Conservation (phyloP, 108 stramenopile species). For the Skeletonema marinoi region DNA sequence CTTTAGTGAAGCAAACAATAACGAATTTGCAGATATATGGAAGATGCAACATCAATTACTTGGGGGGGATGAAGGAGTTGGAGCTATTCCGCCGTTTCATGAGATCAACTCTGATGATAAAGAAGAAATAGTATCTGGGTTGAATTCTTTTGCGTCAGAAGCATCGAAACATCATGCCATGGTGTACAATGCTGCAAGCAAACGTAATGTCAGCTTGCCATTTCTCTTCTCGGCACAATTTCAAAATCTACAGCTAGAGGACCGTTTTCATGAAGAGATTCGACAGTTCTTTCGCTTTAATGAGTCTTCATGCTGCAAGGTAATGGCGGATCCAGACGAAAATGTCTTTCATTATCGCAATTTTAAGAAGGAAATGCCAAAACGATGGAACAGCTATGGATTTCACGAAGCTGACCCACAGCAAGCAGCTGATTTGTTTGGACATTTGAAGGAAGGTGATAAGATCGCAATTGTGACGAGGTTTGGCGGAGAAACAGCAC, state of each 20-base stretch:
- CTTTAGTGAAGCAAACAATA: slow-evolving; percentile 13
- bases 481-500: slow-evolving; percentile 8
- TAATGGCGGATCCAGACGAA: slow-evolving; percentile 50
- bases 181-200: slow-evolving; percentile 9
- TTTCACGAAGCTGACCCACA: slow-evolving; percentile 62
- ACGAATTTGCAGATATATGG: slow-evolving; percentile 12
- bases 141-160: background rate
- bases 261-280: slow-evolving; percentile 21
- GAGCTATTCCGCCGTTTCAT: background rate
- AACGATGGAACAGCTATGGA: slow-evolving; percentile 35
- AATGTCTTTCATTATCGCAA: slow-evolving; percentile 63
- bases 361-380: slow-evolving; percentile 60
- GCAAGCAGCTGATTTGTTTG: slow-evolving; percentile 43
- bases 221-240: slow-evolving; percentile 19
- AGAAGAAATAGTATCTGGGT: background rate
- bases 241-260: slow-evolving; percentile 1
- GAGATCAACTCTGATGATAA: background rate
- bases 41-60: background rate
- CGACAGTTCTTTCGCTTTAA: slow-evolving; percentile 42
- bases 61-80: background rate
- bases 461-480: slow-evolving; percentile 52
- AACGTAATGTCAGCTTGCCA: slow-evolving; percentile 13
- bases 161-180: background rate
- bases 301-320: slow-evolving; percentile 19
- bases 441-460: slow-evolving; percentile 43